A percentile compares a stretch with the other conserved stretches of the same genome.
These are phyloP conservation scores for Brettanomyces anomalus DNA, from an alignment of 805 yeast genomes.

Conservation along the genomic window DNA sequence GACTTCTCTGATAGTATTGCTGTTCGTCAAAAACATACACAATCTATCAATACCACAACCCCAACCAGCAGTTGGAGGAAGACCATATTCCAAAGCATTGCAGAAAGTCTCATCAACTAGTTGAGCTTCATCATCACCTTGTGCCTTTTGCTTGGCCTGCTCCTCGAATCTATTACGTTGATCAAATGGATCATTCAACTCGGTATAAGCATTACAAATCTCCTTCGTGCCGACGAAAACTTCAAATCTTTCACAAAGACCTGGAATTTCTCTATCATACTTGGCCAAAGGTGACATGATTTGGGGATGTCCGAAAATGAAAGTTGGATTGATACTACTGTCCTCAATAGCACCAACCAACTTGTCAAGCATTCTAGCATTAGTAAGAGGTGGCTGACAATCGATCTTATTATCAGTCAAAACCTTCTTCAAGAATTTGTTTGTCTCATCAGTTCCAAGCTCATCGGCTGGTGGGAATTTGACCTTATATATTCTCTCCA, in stretches of 20 bases:
- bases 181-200: conserved; percentile 97
- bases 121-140: conserved; percentile 99
- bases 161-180: conserved; percentile 97
- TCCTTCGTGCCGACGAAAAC: conserved; percentile 98
- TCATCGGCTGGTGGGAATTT: conserved; percentile 94
- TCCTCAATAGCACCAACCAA: conserved; percentile 96
- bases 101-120: conserved; percentile 93
- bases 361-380: conserved; percentile 98
- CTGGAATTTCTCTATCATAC: conserved; percentile 85
- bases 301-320: conserved; percentile 97
- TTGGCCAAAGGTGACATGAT: conserved; percentile 99
- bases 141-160: conserved; percentile 97
- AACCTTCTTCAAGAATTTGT: conserved; percentile 75
- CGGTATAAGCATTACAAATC: conserved; percentile 97
- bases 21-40: conserved; percentile 95
- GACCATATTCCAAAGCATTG: conserved; percentile 95
- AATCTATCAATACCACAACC: conserved; percentile 98
- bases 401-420: conserved; percentile 75
- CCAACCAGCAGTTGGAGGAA: conserved; percentile 99
- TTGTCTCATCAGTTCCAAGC: conserved; percentile 90
- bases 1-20: conserved; percentile 96
- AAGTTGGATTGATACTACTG: conserved; percentile 90
- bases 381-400: conserved; percentile 84
- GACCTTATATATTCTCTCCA: conserved; percentile 78
- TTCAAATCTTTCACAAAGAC: conserved; percentile 96